Conservation (phyloP, 1,284 basidiomycete species). For the Hymenochaete sp. region DNA sequence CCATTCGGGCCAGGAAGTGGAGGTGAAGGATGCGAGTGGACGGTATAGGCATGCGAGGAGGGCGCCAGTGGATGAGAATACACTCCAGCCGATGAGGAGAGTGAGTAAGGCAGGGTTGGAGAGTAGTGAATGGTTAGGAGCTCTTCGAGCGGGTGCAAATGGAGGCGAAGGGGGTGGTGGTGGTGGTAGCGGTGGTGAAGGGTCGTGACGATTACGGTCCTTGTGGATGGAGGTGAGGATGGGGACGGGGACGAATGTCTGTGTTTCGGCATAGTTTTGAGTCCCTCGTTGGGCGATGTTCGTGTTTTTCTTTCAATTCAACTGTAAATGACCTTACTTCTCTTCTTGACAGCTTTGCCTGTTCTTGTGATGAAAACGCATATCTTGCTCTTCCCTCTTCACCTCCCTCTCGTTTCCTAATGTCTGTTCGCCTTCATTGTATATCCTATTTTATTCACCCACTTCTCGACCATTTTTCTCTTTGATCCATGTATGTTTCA, state of each 20-base stretch:
- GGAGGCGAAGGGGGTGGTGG: neutral
- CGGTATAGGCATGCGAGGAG: conserved; percentile 77
- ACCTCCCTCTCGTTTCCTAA: neutral
- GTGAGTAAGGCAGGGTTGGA: conserved; percentile 88
- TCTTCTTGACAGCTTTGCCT: neutral
- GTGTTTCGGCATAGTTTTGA: too few species aligned
- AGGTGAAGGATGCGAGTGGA: conserved; percentile 75
- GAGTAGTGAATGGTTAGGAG: conserved; percentile 29
- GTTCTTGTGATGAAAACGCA: neutral
- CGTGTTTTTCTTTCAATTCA: neutral
- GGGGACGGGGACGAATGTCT: too few species aligned
- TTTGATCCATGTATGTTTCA: neutral
- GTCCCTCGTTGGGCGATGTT: neutral
- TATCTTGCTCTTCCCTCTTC: neutral
- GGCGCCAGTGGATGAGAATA: conserved; percentile 78
- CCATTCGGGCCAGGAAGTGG: conserved; percentile 68
- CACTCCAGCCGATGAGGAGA: conserved; percentile 75
- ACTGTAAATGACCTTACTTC: neutral
- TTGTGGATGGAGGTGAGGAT: too few species aligned
- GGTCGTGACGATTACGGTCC: too few species aligned
- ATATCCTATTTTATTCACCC: neutral
- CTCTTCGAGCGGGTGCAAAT: neutral
- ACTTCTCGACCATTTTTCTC: neutral
- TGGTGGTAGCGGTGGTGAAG: too few species aligned
- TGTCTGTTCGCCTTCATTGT: neutral